A percentile compares a stretch with the other conserved stretches of the same genome.
Evolutionary conservation across 2,329 filamentous ascomycete species (phyloP).

Genomic region (Colletotrichum lentis): DNA sequence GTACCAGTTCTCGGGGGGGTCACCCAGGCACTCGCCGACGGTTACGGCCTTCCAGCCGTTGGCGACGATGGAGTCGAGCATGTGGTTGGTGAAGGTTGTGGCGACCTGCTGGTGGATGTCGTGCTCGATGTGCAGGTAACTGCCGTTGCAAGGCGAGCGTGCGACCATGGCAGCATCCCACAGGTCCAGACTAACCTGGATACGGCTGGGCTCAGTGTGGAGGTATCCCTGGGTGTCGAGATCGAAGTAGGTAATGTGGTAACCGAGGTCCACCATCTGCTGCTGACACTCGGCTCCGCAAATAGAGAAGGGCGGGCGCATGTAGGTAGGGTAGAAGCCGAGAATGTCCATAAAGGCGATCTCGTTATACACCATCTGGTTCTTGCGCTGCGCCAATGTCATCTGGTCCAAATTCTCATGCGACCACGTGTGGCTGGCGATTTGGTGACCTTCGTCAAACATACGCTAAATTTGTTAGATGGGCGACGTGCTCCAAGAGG

Average conservation of each 20-base stretch:
- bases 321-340: constrained; percentile 57
- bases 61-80: constrained; percentile 33
- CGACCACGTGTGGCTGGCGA: constrained; percentile 58
- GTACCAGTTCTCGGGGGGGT: constrained; percentile 57
- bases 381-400: constrained; percentile 45
- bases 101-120: constrained; percentile 56
- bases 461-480: constrained; percentile 47
- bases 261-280: constrained; percentile 33
- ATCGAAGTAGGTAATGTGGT: constrained; percentile 37
- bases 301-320: constrained; percentile 45
- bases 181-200: constrained; percentile 46
- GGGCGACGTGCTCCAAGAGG: no score
- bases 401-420: constrained; percentile 53
- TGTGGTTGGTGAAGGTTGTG: constrained; percentile 52
- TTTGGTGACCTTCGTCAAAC: constrained; percentile 56
- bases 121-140: constrained; percentile 47
- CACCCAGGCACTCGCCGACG: constrained; percentile 57
- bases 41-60: constrained; percentile 50
- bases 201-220: constrained; percentile 34
- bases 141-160: constrained; percentile 43
- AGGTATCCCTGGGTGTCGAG: constrained; percentile 46
- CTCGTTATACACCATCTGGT: constrained; percentile 57
- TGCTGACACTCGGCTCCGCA: constrained; percentile 39
- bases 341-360: constrained; percentile 54
- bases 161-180: constrained; percentile 47